Evolutionary conservation across 2,329 filamentous ascomycete species (phyloP).

Genomic region (Claviceps pazoutovae): DNA sequence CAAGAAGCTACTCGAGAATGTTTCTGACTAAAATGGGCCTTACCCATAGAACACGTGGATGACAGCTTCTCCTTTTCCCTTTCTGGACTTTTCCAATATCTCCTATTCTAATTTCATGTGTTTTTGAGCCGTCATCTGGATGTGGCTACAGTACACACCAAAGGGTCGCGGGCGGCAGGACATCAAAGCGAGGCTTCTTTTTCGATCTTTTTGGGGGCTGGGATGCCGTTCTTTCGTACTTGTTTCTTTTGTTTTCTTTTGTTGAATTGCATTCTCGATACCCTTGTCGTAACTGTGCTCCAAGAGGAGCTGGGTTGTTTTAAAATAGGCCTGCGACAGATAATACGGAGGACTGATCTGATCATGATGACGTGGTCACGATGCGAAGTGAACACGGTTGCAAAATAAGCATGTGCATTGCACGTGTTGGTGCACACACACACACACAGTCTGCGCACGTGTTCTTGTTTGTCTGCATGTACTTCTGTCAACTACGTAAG

Average conservation of each 20-base stretch:
- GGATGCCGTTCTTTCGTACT: neutral
- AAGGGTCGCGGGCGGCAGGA: neutral
- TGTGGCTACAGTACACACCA: neutral
- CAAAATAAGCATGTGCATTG: neutral
- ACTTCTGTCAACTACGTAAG: no score
- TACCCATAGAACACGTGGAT: no score
- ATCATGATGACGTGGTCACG: neutral
- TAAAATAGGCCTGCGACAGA: neutral
- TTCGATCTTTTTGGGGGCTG: neutral
- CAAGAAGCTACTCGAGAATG: slow-evolving; percentile 49
- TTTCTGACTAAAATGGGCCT: neutral
- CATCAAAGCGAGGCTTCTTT: neutral
- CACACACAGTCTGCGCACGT: neutral
- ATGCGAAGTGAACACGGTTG: neutral
- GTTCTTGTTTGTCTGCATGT: no score
- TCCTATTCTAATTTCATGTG: neutral
- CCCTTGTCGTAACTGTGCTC: slow-evolving; percentile 10
- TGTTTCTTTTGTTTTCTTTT: neutral
- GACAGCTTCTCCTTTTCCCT: neutral
- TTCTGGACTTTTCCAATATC: neutral
- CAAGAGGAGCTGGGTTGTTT: neutral
- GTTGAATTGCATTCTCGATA: slow-evolving; percentile 11
- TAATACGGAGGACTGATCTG: neutral
- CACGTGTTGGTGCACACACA: neutral
- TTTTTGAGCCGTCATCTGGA: neutral